Conservation (phyloP, 805 yeast genomes). For the Candida parachauliodes region DNA sequence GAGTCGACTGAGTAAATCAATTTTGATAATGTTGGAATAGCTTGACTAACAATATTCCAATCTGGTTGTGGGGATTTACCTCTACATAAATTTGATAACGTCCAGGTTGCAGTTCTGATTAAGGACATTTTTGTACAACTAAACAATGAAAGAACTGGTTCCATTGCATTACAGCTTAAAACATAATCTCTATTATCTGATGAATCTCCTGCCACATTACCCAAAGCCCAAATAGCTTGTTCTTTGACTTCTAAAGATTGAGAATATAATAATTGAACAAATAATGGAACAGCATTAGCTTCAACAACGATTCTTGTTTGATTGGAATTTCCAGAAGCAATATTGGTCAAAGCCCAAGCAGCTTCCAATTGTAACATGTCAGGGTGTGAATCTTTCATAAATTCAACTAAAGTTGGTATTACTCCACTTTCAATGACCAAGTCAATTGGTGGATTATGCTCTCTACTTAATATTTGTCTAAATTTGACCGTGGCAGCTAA, state of each 20-base stretch:
- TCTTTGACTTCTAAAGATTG: constrained; percentile 89
- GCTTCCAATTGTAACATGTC: constrained; percentile 94
- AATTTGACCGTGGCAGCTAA: constrained; percentile 87
- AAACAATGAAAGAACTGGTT: constrained; percentile 77
- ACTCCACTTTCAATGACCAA: constrained; percentile 90
- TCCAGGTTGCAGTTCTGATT: constrained; percentile 97
- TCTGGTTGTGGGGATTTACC: constrained; percentile 96
- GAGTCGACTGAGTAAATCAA: constrained; percentile 86
- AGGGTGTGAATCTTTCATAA: constrained; percentile 70
- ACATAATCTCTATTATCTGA: constrained; percentile 87
- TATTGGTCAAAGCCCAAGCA: constrained; percentile 99
- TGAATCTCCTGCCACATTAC: constrained; percentile 98
- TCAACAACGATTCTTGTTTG: constrained; percentile 91
- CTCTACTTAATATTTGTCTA: constrained; percentile 90
- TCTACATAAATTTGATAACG: constrained; percentile 91
- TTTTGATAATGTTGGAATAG: constrained; percentile 88
- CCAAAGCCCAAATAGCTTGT: constrained; percentile 99
- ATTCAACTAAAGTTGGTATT: constrained; percentile 83
- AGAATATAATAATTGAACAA: constrained; percentile 77
- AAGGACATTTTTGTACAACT: constrained; percentile 81
- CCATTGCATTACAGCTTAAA: constrained; percentile 79
- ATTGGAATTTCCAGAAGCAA: constrained; percentile 88
- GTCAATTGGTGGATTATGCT: constrained; percentile 94
- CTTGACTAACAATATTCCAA: constrained; percentile 82
- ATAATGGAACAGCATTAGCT: constrained; percentile 89